Evolutionary conservation across 1,284 basidiomycete species (phyloP), one percentile per base, ranked within the genome.

Genomic region (Bondarzewia mesenterica): DNA sequence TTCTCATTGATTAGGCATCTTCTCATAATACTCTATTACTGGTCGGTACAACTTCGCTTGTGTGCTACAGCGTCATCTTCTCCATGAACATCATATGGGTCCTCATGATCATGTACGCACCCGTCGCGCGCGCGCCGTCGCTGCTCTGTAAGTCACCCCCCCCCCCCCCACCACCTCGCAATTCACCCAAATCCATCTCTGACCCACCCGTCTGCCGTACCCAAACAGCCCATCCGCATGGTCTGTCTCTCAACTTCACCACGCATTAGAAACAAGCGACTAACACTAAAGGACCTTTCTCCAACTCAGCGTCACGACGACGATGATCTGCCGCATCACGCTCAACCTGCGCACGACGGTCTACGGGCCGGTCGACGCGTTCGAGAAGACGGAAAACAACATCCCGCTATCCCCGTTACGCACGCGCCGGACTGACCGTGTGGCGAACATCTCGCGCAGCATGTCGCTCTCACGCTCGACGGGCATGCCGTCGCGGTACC

Each of bases 51-150:
- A 32, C 29, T 32, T n/a, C 5, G 5, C 29, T 32, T 8, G 32
- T 29, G 22, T 16, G 38, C n/a, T n/a, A n/a, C 25, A 54, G 54
- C 5, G 51, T 39, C 26, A 55, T 55, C 22, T 52, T 55, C 47
- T 54, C 54, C 15, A 48, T 55, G 46, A 50, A 55, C 25, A 29
- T 55, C 7, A 49, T 42, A 26, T 55, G 54, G 54, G 54, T 54
- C 27, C 12, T 55, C 36, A 55, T 55, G 54, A 54, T 55, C 40
- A 15, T 54, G 26, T 42, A 54, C 27, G 54, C 54, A 3, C 54
- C 54, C 10, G 54, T 16, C 44, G 47, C 16, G 50, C 54, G 15
- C 53, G 54, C 26, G 53, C 48, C 4, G 52, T 55, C 7, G 48
- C 53, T n/a, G 40, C 53, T 22, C 23, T 55, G 54, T 55, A 46